Base-by-base conservation (phyloP, 2,329 filamentous ascomycete genomes). In the Hypocreales sp. region DNA sequence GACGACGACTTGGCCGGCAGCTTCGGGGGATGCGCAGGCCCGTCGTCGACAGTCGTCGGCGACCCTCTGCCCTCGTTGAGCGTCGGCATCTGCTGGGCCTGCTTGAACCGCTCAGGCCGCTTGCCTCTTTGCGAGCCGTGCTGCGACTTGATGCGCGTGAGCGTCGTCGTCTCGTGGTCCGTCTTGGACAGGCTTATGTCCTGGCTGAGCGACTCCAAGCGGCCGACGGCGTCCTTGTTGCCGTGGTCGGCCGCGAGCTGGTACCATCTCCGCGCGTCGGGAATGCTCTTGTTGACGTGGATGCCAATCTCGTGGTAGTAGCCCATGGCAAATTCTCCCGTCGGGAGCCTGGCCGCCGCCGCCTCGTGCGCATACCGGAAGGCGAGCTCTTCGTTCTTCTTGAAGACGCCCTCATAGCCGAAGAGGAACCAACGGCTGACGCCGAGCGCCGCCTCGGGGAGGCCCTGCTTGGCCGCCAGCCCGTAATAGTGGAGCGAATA, bases 401-500 rank as follows among this genome's bases (percentile, higher is more conserved):
- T 71, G 46, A 98, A 94, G 6, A 92, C 66, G 14, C 78, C 79
- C 39, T 95, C 87, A 38, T 90, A 86, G 3, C 90, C 90, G 44
- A 92, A 95, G 16, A 98, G 64, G 47, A 95, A 98, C 90, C 90
- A 98, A 53, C 93, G 90, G 53, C 87, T 95, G 34, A 98, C 84
- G 16, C 87, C 84, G 55, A 98, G 79, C 33, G 93, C 84, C 0
- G 87, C 90, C 49, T 98, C 90, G 0, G 84, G 65, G 42, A 95
- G 84, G 12, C 86, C 87, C 55, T 95, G 90, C 37, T 80, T 76
- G 9, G 90, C 80, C 14, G 90, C 87, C 18, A 98, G 65, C 20
- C 83, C 82, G 45, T 95, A 94, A 58, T 98, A 98, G 48, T 98
- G 90, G 29, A 98, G 56, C 1, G 87, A 95, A 31, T 92, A 67